Conservation (phyloP, 2,329 filamentous ascomycete species). For the Aspergillus luchuensis region DNA sequence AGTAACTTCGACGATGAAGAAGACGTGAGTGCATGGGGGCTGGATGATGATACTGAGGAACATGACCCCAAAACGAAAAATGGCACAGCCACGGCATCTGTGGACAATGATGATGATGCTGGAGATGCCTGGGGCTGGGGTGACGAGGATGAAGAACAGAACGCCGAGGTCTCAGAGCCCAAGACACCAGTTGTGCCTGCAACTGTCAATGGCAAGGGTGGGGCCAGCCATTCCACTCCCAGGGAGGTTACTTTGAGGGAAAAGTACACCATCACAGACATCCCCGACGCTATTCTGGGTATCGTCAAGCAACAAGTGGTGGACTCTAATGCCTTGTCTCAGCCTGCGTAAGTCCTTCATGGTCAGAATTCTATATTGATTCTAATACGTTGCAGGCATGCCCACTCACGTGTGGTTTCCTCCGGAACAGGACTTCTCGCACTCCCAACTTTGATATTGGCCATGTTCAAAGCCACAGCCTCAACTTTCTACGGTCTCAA, state of each 20-base stretch:
- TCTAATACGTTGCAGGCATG: slow-evolving; percentile 32
- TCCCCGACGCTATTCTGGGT: slow-evolving; percentile 72
- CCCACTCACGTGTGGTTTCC: slow-evolving; percentile 41
- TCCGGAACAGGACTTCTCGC: slow-evolving; percentile 48
- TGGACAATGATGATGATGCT: slow-evolving; percentile 38
- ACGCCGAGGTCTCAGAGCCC: slow-evolving; percentile 26
- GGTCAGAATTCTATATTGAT: not conserved
- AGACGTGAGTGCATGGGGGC: slow-evolving; percentile 54
- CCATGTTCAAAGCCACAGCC: slow-evolving; percentile 54
- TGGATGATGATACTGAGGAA: slow-evolving; percentile 44
- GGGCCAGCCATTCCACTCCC: slow-evolving; percentile 24
- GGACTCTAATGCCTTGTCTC: slow-evolving; percentile 44
- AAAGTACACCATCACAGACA: slow-evolving; percentile 82
- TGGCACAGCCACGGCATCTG: slow-evolving; percentile 9
- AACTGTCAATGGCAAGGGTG: slow-evolving; percentile 27
- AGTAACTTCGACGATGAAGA: slow-evolving; percentile 40
- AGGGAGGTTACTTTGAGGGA: slow-evolving; percentile 79
- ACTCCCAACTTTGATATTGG: slow-evolving; percentile 50
- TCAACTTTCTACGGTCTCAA: slow-evolving; percentile 49
- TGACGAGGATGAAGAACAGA: slow-evolving; percentile 59
- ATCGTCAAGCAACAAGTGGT: slow-evolving; percentile 45
- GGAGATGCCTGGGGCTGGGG: slow-evolving; percentile 84
- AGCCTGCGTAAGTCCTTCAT: slow-evolving; percentile 37
- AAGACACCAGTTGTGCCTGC: slow-evolving; percentile 21
- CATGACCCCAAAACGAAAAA: slow-evolving; percentile 19